Conservation (phyloP, 345 rosid genomes). For the Theobroma cacao region DNA sequence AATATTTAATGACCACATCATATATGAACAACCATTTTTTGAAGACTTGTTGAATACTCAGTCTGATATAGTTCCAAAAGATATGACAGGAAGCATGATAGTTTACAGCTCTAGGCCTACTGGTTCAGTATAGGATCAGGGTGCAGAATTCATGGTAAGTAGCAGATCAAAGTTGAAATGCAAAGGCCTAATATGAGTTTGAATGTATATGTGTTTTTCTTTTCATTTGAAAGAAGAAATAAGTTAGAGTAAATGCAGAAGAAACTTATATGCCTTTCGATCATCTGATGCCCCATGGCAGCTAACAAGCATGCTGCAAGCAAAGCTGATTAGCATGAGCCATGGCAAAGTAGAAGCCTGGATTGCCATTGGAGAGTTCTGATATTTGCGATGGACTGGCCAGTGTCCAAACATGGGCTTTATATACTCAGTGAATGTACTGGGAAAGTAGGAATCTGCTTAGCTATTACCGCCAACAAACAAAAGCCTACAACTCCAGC, state of each 20-base stretch:
- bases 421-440: not conserved
- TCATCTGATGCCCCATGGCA: conserved; percentile 3
- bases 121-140: too few species aligned
- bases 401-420: not conserved
- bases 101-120: not conserved
- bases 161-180: too few species aligned
- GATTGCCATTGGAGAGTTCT: conserved; percentile 6
- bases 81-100: not conserved
- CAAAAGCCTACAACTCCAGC: not conserved
- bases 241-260: not conserved
- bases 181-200: not conserved
- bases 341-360: not conserved
- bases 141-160: too few species aligned
- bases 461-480: too few species aligned
- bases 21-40: too few species aligned
- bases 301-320: not conserved
- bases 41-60: too few species aligned
- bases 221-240: not conserved
- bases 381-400: not conserved
- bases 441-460: not conserved
- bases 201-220: not conserved
- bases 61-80: too few species aligned
- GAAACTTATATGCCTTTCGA: conserved; percentile 18
- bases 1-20: not conserved
- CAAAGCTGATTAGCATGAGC: conserved; percentile 12